phyloP scores from a whole-genome alignment of 164 flowering plant genomes.

The Malania oleifera region DNA sequence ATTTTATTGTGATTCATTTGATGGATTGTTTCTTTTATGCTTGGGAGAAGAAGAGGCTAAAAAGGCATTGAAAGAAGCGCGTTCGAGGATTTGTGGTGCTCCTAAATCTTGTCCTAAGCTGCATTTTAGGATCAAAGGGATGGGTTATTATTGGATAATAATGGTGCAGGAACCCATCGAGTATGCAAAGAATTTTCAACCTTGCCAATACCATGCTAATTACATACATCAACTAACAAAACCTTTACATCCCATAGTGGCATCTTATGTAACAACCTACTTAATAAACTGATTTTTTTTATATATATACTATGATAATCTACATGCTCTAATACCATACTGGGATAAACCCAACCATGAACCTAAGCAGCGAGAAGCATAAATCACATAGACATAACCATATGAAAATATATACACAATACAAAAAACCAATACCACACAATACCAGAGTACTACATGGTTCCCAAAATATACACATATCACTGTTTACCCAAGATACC shows the following conservation, averaged over 20 bases:
- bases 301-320: too few relatives aligned
- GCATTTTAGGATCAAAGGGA: constrained; percentile 11
- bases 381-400: too few relatives aligned
- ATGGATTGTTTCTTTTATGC: constrained; percentile 2
- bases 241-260: constrained; percentile 1
- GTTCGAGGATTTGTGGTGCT: constrained; percentile 15
- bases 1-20: constrained; percentile 12
- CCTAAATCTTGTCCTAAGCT: constrained; percentile 21
- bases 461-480: too few relatives aligned
- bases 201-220: constrained; percentile 13
- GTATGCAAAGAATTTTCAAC: not conserved
- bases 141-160: constrained; percentile 16
- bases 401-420: too few relatives aligned
- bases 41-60: not conserved
- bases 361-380: too few relatives aligned
- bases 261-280: too few relatives aligned
- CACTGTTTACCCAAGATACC: too few relatives aligned
- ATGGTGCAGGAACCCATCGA: constrained; percentile 13
- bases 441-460: too few relatives aligned
- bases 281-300: too few relatives aligned
- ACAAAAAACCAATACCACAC: too few relatives aligned
- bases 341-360: too few relatives aligned
- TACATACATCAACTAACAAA: constrained; percentile 2
- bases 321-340: too few relatives aligned
- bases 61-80: constrained; percentile 10